Percentiles rank a stretch among this genome's conserved stretches.
phyloP scores from a whole-genome alignment of 805 yeast species.

The Millerozyma acaciae region DNA sequence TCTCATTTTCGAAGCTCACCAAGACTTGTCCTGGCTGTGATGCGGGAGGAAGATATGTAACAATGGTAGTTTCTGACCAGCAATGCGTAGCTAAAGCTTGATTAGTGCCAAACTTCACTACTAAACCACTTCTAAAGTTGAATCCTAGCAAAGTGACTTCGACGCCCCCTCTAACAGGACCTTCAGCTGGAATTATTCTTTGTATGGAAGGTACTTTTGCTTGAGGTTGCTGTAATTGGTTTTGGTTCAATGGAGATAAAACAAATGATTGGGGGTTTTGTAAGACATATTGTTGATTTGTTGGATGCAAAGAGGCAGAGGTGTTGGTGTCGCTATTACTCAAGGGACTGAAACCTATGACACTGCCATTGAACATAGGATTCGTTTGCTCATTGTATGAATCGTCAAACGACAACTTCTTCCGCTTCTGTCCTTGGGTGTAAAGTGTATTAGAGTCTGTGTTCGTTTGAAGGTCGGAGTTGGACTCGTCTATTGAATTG shows the following conservation, averaged over 20 bases:
- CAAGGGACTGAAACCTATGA: conserved; percentile 42
- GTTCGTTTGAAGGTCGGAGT: conserved; percentile 48
- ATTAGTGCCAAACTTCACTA: conserved; percentile 82
- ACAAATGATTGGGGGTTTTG: conserved; percentile 1
- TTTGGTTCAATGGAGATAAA: conserved; percentile 10
- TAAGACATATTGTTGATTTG: conserved; percentile 4
- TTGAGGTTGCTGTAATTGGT: conserved; percentile 8
- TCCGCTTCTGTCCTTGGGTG: conserved; percentile 41
- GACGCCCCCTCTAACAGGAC: conserved; percentile 93
- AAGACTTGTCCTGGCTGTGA: conserved; percentile 84
- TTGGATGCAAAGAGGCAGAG: conserved; percentile 15
- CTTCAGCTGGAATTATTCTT: conserved; percentile 90
- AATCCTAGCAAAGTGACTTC: conserved; percentile 89
- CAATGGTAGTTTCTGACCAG: conserved; percentile 94
- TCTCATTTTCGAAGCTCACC: conserved; percentile 70
- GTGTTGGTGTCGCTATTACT: conserved; percentile 44
- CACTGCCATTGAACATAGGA: conserved; percentile 37
- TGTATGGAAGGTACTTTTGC: conserved; percentile 57
- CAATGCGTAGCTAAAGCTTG: conserved; percentile 83
- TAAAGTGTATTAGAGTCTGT: conserved; percentile 23
- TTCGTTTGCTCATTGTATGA: conserved; percentile 32
- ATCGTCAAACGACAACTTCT: conserved; percentile 46
- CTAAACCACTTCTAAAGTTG: conserved; percentile 77
- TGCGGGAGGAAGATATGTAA: conserved; percentile 92
- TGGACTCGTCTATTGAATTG: conserved; percentile 57